Percentiles rank a stretch among this genome's conserved stretches.
phyloP scores from a whole-genome alignment of 2,329 filamentous ascomycete species.

The Chrysoporthe cubensis region DNA sequence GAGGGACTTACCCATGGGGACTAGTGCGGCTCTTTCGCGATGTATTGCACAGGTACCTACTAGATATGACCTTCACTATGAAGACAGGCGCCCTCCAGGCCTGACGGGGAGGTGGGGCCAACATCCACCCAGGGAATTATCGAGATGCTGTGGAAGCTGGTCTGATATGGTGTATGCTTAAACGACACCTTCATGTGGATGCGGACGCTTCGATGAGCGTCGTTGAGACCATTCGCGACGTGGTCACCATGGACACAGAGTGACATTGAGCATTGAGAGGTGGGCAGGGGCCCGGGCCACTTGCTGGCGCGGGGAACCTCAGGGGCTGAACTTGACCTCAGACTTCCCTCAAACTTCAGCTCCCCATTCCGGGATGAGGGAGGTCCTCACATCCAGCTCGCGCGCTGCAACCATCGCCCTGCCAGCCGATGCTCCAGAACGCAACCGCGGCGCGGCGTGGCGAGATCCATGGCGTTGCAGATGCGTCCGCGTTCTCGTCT shows the following conservation, averaged over 20 bases:
- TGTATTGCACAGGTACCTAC: neutral
- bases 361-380: neutral
- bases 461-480: neutral
- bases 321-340: neutral
- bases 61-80: too few relatives aligned
- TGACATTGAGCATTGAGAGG: too few relatives aligned
- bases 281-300: too few relatives aligned
- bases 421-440: neutral
- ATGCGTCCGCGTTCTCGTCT: conserved; percentile 2
- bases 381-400: neutral
- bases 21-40: neutral
- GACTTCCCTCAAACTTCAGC: neutral
- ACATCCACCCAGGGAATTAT: neutral
- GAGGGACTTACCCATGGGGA: neutral
- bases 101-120: neutral
- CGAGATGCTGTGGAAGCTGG: neutral
- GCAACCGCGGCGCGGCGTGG: neutral
- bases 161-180: neutral
- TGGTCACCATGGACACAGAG: neutral
- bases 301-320: too few relatives aligned
- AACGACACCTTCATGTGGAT: neutral
- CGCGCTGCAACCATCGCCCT: neutral
- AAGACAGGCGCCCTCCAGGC: neutral
- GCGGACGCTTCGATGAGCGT: neutral
- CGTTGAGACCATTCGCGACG: neutral